These are phyloP conservation scores for Boletus subparvulus DNA, from an alignment of 768 basidiomycete genomes.

Conservation along the genomic window DNA sequence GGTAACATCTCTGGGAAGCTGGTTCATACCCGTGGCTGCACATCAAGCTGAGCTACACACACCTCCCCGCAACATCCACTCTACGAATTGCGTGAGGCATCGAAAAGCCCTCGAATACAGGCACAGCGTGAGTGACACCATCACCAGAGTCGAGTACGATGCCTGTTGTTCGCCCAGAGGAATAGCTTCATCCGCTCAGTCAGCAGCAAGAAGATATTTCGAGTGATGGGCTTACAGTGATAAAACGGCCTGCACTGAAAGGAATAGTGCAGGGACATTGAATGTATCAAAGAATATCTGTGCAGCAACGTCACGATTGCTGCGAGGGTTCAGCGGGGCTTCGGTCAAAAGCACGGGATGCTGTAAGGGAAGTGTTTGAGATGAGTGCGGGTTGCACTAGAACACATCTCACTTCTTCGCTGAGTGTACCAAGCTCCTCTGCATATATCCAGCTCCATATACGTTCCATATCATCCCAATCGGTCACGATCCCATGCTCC, in stretches of 20 bases:
- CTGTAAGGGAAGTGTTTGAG: conserved; percentile 41
- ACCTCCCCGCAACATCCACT: conserved; percentile 96
- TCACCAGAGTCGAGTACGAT: conserved; percentile 99
- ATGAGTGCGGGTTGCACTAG: not conserved
- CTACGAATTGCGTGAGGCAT: conserved; percentile 98
- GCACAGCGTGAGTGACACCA: conserved; percentile 97
- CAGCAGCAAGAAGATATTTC: conserved; percentile 1
- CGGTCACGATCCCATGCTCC: conserved; percentile 98
- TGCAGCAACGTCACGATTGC: conserved; percentile 93
- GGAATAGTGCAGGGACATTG: conserved; percentile 97
- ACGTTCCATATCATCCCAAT: conserved; percentile 99
- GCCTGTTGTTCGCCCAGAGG: conserved; percentile 97
- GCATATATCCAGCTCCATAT: conserved; percentile 99
- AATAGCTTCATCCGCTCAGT: conserved; percentile 64
- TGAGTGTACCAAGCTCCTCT: conserved; percentile 91
- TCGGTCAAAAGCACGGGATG: conserved; percentile 97
- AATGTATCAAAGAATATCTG: conserved; percentile 99
- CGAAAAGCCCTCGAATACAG: conserved; percentile 98
- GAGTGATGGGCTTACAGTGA: conserved; percentile 70
- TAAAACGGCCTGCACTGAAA: conserved; percentile 94
- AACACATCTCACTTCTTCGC: conserved; percentile 77
- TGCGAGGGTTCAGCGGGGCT: conserved; percentile 94
- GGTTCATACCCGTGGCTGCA: not conserved
- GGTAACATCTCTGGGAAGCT: conserved; percentile 77
- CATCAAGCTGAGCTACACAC: conserved; percentile 17